Conservation (phyloP, 2,329 filamentous ascomycete genomes). For the Drechslerella dactyloides region DNA sequence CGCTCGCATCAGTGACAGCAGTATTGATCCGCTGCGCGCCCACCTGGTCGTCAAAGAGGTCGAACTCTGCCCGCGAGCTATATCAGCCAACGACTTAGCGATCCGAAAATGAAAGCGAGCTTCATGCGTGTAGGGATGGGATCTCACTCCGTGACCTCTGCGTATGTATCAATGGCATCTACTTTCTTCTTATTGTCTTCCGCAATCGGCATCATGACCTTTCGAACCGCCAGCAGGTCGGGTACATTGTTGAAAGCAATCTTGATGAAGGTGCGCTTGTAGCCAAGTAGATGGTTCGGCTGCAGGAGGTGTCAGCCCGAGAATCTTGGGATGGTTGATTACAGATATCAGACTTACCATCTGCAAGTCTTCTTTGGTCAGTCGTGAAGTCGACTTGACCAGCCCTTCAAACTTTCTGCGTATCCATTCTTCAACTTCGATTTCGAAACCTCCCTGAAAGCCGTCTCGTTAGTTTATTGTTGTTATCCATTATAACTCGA, state of each 20-base stretch:
- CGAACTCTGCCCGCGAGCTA: constrained; percentile 80
- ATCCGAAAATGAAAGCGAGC: background rate
- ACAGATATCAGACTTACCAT: constrained; percentile 62
- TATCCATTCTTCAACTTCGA: constrained; percentile 95
- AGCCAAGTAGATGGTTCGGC: constrained; percentile 92
- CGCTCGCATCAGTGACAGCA: constrained; percentile 83
- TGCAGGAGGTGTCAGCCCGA: constrained; percentile 22
- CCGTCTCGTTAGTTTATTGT: constrained; percentile 23
- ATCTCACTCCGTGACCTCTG: constrained; percentile 85
- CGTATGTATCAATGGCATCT: constrained; percentile 97
- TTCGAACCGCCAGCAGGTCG: constrained; percentile 83
- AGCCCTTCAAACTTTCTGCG: constrained; percentile 78
- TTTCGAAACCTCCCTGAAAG: constrained; percentile 63
- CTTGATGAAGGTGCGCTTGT: constrained; percentile 85
- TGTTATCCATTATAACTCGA: background rate
- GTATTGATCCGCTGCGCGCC: constrained; percentile 75
- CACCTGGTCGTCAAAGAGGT: constrained; percentile 92
- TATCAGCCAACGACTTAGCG: constrained; percentile 32
- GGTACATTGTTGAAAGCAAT: constrained; percentile 85
- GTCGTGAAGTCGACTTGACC: constrained; percentile 75
- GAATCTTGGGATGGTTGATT: constrained; percentile 48
- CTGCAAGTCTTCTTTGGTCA: constrained; percentile 90
- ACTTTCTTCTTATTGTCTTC: constrained; percentile 97
- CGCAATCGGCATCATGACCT: constrained; percentile 83
- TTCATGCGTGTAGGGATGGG: background rate